Evolutionary conservation across 306 rosid genomes (phyloP).

Genomic region (Alnus glutinosa): DNA sequence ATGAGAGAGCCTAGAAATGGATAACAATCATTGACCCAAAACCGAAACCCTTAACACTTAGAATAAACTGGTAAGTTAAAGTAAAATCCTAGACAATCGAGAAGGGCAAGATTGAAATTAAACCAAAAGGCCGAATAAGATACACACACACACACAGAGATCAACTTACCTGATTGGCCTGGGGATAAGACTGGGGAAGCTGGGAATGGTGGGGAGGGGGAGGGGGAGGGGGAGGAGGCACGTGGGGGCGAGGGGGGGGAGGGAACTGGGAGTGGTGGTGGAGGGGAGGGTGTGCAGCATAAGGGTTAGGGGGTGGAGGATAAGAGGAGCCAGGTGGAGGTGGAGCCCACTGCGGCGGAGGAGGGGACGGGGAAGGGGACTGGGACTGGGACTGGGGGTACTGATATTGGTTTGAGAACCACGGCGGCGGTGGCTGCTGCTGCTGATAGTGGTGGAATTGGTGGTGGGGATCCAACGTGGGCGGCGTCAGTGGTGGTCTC

Average conservation of each 20-base stretch:
- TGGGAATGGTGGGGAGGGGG: slow-evolving; percentile 53
- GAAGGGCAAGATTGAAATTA: neutral
- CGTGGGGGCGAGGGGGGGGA: slow-evolving; percentile 46
- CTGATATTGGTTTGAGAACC: slow-evolving; percentile 78
- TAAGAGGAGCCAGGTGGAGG: slow-evolving; percentile 30
- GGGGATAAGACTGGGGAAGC: slow-evolving; percentile 65
- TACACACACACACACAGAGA: neutral
- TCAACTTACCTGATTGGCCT: slow-evolving; percentile 36
- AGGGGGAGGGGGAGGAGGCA: slow-evolving; percentile 45
- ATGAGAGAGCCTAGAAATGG: neutral
- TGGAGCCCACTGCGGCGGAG: slow-evolving; percentile 70
- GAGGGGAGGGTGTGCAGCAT: slow-evolving; percentile 46
- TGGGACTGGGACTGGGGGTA: slow-evolving; percentile 41
- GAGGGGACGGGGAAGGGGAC: slow-evolving; percentile 64
- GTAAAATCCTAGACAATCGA: slow-evolving; percentile 16
- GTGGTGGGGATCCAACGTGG: slow-evolving; percentile 64
- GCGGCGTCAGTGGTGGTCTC: slow-evolving; percentile 52
- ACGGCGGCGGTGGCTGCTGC: slow-evolving; percentile 54
- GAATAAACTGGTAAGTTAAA: neutral
- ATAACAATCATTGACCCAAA: neutral
- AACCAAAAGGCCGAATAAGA: neutral
- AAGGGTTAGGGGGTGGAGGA: slow-evolving; percentile 39
- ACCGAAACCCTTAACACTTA: neutral
- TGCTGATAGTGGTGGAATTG: slow-evolving; percentile 51
- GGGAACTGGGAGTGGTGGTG: slow-evolving; percentile 56